Conservation (phyloP, 495 filamentous ascomycete genomes). For the Penicillium parvum region DNA sequence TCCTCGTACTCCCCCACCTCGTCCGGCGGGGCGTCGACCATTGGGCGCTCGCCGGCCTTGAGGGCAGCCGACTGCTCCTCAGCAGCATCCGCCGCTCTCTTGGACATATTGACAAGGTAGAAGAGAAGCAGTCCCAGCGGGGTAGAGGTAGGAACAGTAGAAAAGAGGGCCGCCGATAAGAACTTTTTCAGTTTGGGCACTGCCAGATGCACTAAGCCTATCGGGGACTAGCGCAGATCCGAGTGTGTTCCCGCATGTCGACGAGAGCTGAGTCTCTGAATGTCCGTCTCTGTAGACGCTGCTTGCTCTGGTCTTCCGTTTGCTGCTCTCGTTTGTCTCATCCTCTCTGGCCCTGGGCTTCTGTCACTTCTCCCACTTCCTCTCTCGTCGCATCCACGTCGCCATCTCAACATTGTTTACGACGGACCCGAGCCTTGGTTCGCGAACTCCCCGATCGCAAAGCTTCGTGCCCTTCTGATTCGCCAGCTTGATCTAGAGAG, state of each 20-base stretch:
- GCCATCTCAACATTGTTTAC: conserved; percentile 6
- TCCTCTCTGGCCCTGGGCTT: neutral
- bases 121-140: conserved; percentile 2
- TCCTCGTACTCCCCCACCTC: conserved; percentile 91
- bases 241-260: conserved; percentile 16
- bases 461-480: neutral
- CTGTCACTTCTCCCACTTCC: neutral
- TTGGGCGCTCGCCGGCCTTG: conserved; percentile 65
- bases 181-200: conserved; percentile 33
- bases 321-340: conserved; percentile 4
- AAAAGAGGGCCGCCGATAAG: conserved; percentile 25
- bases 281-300: conserved; percentile 1
- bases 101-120: conserved; percentile 54
- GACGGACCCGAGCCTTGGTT: conserved; percentile 1
- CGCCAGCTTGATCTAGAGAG: neutral
- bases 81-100: conserved; percentile 57
- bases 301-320: conserved; percentile 5
- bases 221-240: conserved; percentile 41
- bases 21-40: conserved; percentile 40
- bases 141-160: conserved; percentile 7
- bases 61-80: conserved; percentile 54
- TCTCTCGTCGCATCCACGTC: neutral
- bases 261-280: conserved; percentile 20
- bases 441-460: neutral
- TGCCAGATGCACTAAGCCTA: conserved; percentile 32